Evolutionary conservation across 2,329 filamentous ascomycete species (phyloP).

Genomic region (Xylariaceae sp.): DNA sequence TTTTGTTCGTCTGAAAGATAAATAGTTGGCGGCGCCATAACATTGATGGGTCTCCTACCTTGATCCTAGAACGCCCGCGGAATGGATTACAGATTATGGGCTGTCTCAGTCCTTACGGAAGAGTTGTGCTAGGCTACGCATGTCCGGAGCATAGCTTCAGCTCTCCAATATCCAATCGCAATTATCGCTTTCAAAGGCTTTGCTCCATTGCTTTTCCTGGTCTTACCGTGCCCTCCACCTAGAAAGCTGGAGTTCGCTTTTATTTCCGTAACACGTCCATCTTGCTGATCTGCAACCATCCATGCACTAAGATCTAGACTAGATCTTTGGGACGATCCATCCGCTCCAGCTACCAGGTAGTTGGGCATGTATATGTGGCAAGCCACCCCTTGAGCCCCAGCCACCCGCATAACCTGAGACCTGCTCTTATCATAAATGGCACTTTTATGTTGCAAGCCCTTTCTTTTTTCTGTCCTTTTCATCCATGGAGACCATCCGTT

Average conservation of each 20-base stretch:
- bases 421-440: constrained; percentile 29
- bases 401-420: constrained; percentile 27
- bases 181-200: constrained; percentile 6
- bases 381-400: constrained; percentile 13
- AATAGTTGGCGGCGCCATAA: constrained; percentile 23
- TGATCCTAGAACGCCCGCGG: constrained; percentile 9
- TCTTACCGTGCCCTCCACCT: constrained; percentile 19
- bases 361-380: constrained; percentile 11
- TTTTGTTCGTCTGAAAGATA: constrained; percentile 25
- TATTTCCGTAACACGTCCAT: constrained; percentile 12
- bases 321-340: constrained; percentile 26
- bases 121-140: constrained; percentile 26
- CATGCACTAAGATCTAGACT: constrained; percentile 17
- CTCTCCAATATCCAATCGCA: constrained; percentile 30
- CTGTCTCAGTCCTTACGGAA: constrained; percentile 8
- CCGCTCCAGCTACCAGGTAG: constrained; percentile 27
- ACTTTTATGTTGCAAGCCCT: constrained; percentile 19
- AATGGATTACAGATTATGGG: background rate
- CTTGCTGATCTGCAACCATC: constrained; percentile 17
- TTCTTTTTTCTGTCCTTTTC: constrained; percentile 22
- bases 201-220: constrained; percentile 26
- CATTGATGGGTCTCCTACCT: constrained; percentile 5
- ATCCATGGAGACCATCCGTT: constrained; percentile 11
- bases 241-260: background rate
- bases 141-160: constrained; percentile 28